Conservation (phyloP, 352 stramenopile genomes). For the Phytophthora pisi region DNA sequence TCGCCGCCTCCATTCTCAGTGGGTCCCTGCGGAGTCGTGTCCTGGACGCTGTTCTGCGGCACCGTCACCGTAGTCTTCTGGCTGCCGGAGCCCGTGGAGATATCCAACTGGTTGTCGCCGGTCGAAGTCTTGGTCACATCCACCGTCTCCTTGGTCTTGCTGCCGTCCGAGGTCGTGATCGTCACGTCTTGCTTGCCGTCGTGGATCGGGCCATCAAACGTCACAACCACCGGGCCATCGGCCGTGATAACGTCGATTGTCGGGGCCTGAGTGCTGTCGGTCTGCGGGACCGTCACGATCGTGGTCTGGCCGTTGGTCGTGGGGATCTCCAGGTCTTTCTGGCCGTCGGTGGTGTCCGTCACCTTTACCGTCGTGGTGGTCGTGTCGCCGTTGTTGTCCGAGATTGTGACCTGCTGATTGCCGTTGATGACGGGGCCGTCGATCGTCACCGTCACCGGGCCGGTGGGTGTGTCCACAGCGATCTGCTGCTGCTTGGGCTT, state of each 20-base stretch:
- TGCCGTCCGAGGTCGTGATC: constrained; percentile 9
- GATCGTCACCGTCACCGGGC: neutral
- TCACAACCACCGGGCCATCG: constrained; percentile 6
- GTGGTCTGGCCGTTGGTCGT: neutral
- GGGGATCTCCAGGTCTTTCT: neutral
- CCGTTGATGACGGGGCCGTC: constrained; percentile 8
- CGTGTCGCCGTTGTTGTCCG: neutral
- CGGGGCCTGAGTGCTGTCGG: neutral
- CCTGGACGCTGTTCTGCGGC: neutral
- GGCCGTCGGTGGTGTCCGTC: neutral
- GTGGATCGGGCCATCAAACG: neutral
- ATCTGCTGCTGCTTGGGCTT: neutral
- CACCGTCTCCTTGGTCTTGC: neutral
- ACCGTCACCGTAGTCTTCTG: neutral
- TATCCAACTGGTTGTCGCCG: neutral
- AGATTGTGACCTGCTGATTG: constrained; percentile 23
- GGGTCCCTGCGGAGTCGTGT: neutral
- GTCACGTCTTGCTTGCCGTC: constrained; percentile 3
- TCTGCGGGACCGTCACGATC: neutral
- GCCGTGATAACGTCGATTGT: neutral
- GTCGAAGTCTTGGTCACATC: neutral
- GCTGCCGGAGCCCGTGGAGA: neutral
- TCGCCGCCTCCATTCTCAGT: neutral
- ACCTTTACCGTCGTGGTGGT: neutral
- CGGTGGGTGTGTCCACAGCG: constrained; percentile 6